These are phyloP conservation scores for Fibroporia radiculosa DNA, from an alignment of 768 basidiomycete species.

Conservation along the genomic window DNA sequence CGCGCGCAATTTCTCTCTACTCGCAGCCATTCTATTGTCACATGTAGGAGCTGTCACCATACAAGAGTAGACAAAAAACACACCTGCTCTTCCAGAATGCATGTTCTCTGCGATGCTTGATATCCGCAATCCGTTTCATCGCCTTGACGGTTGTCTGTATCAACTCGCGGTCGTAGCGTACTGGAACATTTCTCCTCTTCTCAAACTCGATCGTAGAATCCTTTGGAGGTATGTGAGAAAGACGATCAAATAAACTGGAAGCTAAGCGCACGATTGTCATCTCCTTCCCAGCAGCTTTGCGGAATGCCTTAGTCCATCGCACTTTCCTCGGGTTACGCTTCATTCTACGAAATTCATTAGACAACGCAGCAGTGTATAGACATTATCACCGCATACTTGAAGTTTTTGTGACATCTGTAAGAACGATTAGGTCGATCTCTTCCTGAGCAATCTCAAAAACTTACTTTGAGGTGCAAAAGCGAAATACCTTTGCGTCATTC, in stretches of 20 bases:
- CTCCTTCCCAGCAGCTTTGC: constrained; percentile 97
- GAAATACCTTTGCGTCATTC: constrained; percentile 96
- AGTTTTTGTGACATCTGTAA: constrained; percentile 93
- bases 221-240: constrained; percentile 32
- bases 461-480: constrained; percentile 97
- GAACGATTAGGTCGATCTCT: constrained; percentile 7
- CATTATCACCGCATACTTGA: constrained; percentile 62
- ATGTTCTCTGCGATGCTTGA: constrained; percentile 82
- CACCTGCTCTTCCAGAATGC: constrained; percentile 95
- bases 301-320: constrained; percentile 98
- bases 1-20: constrained; percentile 68
- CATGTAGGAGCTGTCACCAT: not conserved
- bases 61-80: constrained; percentile 10
- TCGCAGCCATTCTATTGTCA: constrained; percentile 69
- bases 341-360: constrained; percentile 65
- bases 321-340: constrained; percentile 99
- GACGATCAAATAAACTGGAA: constrained; percentile 2
- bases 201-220: constrained; percentile 99
- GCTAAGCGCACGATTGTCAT: constrained; percentile 84
- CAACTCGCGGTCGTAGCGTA: constrained; percentile 93
- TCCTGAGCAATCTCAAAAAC: constrained; percentile 18
- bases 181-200: constrained; percentile 95
- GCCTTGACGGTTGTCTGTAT: constrained; percentile 90
- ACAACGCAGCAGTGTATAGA: not conserved
- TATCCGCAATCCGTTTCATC: constrained; percentile 92